These are phyloP conservation scores for Candida ortonii DNA, from an alignment of 805 yeast species.

Conservation along the genomic window DNA sequence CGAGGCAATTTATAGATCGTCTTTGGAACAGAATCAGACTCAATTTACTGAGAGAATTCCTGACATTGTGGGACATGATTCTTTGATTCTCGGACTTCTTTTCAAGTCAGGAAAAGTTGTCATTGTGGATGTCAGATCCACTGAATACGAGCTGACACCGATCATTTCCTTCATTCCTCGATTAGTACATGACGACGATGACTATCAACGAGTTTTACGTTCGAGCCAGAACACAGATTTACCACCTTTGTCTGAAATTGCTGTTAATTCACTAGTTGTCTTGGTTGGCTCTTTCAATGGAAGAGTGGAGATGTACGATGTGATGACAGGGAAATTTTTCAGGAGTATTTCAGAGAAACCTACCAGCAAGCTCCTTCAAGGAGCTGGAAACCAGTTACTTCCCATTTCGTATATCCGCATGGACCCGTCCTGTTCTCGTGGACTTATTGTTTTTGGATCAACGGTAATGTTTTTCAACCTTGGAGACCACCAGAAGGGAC, in stretches of 20 bases:
- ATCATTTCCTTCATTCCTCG: constrained; percentile 21
- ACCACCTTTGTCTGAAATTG: constrained; percentile 30
- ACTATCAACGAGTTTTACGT: constrained; percentile 14
- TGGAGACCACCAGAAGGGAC: constrained; percentile 35
- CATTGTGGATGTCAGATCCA: constrained; percentile 40
- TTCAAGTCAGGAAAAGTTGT: constrained; percentile 40
- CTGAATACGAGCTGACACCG: constrained; percentile 22
- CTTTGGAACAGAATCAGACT: constrained; percentile 25
- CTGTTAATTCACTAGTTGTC: constrained; percentile 28
- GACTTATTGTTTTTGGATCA: constrained; percentile 41
- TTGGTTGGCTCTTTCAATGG: constrained; percentile 45
- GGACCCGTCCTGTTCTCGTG: constrained; percentile 29
- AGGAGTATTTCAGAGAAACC: constrained; percentile 29
- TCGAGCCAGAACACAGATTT: constrained; percentile 20
- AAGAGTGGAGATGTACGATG: constrained; percentile 39
- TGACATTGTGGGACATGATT: constrained; percentile 30
- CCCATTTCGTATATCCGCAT: constrained; percentile 21
- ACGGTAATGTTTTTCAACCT: constrained; percentile 45
- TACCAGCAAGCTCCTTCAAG: constrained; percentile 17
- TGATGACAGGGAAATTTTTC: constrained; percentile 40
- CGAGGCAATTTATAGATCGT: constrained; percentile 20
- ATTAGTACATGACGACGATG: constrained; percentile 21
- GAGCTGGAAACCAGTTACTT: constrained; percentile 14
- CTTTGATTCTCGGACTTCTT: constrained; percentile 31
- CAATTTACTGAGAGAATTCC: constrained; percentile 14